phyloP scores from a whole-genome alignment of 2,329 filamentous ascomycete genomes.

The Didymella sp. region DNA sequence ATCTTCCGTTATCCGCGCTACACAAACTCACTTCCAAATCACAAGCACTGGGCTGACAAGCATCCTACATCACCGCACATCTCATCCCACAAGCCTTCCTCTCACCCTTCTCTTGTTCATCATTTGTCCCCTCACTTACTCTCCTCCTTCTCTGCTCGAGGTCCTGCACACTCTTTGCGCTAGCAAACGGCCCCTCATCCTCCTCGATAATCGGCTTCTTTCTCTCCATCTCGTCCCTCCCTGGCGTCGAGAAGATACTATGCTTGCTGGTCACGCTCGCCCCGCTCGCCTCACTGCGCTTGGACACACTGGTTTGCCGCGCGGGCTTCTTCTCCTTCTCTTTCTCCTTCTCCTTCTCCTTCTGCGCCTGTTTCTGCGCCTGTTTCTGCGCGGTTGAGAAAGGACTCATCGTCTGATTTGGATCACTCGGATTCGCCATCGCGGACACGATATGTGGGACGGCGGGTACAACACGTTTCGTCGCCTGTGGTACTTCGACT shows the following conservation, averaged over 20 bases:
- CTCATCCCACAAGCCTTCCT: constrained; percentile 7
- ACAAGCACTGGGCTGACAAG: background rate
- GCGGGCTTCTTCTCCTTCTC: background rate
- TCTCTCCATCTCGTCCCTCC: constrained; percentile 43
- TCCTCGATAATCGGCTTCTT: constrained; percentile 33
- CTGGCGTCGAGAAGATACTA: constrained; percentile 36
- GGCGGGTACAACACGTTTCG: background rate
- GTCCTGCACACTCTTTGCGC: constrained; percentile 25
- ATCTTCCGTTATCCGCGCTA: background rate
- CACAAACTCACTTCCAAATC: background rate
- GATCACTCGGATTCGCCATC: background rate
- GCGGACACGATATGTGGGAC: constrained; percentile 12
- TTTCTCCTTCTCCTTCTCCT: background rate
- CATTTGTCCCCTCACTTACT: constrained; percentile 18
- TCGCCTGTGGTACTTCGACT: background rate
- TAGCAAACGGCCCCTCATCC: constrained; percentile 36
- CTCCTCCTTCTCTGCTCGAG: constrained; percentile 24
- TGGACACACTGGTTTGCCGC: constrained; percentile 1
- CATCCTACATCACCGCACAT: constrained; percentile 29
- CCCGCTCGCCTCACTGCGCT: constrained; percentile 11
- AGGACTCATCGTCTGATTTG: background rate
- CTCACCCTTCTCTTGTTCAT: background rate
- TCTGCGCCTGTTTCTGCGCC: background rate
- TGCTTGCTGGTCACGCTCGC: constrained; percentile 11
- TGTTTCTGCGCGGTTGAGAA: background rate